These are phyloP conservation scores for Annulohypoxylon maeteangense DNA, from an alignment of 495 filamentous ascomycete species.

Conservation along the genomic window DNA sequence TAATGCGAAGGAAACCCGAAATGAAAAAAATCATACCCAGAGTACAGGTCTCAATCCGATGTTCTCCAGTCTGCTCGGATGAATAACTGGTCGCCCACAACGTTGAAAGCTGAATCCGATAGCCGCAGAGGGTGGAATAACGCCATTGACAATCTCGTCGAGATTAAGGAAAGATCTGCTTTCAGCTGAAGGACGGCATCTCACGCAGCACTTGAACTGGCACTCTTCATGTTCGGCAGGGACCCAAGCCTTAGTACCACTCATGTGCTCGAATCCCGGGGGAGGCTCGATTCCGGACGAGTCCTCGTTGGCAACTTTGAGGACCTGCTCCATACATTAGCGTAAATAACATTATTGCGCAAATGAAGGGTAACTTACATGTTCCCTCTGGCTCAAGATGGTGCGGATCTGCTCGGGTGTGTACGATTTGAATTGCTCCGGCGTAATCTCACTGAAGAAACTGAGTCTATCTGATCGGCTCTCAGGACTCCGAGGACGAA, in stretches of 20 bases:
- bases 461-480: constrained; percentile 50
- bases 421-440: constrained; percentile 59
- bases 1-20: not conserved
- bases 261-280: constrained; percentile 23
- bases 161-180: constrained; percentile 62
- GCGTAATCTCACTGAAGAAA: constrained; percentile 62
- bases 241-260: constrained; percentile 51
- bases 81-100: constrained; percentile 45
- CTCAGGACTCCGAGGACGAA: constrained; percentile 49
- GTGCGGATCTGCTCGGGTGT: constrained; percentile 52
- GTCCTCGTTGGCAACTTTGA: not conserved
- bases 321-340: constrained; percentile 20
- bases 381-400: constrained; percentile 55
- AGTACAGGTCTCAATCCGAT: constrained; percentile 52
- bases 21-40: constrained; percentile 41
- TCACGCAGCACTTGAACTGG: constrained; percentile 61
- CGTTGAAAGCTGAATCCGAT: constrained; percentile 57
- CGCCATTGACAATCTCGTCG: constrained; percentile 58
- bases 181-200: constrained; percentile 57
- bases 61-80: constrained; percentile 47
- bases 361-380: constrained; percentile 40
- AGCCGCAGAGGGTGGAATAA: constrained; percentile 54
- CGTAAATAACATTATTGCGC: not conserved
- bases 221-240: constrained; percentile 56
- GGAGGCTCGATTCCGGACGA: constrained; percentile 8